Base-by-base conservation (phyloP, 345 rosid genomes). In the Anacardium occidentale region DNA sequence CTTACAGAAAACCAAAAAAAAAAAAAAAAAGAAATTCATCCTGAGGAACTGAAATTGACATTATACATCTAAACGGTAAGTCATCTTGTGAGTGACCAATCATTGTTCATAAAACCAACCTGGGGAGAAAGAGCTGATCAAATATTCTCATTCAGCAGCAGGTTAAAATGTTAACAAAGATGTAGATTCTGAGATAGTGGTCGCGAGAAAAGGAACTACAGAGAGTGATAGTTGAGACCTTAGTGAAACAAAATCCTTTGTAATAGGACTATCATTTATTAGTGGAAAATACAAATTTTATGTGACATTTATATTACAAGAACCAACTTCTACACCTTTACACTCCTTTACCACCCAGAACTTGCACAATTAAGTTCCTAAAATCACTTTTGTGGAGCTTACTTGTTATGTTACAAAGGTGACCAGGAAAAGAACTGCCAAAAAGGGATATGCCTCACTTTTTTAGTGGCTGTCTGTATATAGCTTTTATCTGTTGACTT, bases 251-350 rank as follows among this genome's bases (percentile, higher is more conserved):
- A 73, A 75, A 68, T 55, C 56, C 59, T 70, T 73, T 59, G 51
- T 11, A 7, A 69, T 56, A 72, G 81, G 65, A 72, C 74, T 68
- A 12, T 17, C 79, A 75, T 79, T 79, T 83, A 79, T 83, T 80
- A 69, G 69, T 51, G 69, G 62, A 79, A 73, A 70, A 74, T 76
- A 80, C 73, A 80, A 84, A 53, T 68, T 82, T 82, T 47, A 18
- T 71, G 48, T 77, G 80, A 70, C 34, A 72, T 70, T 65, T 82
- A 74, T 77, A 70, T 74, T 68, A 75, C 65, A 78, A 48, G 81
- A 82, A 78, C 64, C 85, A 77, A 79, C 56, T 80, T 76, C 76
- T 79, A 77, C 32, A 77, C 42, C 82, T 83, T 83, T 78, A 82
- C 83, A 83, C 34, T 12, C 86, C 78, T 75, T 37, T 66, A 56